Conservation (phyloP, 768 basidiomycete genomes). For the Suillus lakei region DNA sequence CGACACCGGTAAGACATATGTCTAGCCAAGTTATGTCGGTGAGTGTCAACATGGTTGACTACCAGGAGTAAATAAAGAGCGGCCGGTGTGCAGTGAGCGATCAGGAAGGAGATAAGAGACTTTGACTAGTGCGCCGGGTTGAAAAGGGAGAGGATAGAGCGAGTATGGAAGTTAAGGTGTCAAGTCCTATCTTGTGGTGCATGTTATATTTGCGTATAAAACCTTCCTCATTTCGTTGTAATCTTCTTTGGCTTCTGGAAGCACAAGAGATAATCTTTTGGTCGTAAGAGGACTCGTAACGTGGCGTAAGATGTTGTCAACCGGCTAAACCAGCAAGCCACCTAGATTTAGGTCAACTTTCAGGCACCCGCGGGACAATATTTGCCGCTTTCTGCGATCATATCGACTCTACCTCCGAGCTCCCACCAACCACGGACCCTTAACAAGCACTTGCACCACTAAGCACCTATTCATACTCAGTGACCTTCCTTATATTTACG, state of each 20-base stretch:
- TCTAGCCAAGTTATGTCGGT: slow-evolving; percentile 35
- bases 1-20: slow-evolving; percentile 33
- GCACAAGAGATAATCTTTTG: not conserved
- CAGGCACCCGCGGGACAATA: slow-evolving; percentile 4
- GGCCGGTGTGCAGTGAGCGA: not conserved
- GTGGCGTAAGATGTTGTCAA: not conserved
- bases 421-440: not conserved
- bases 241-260: not conserved
- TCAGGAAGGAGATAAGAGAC: not conserved
- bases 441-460: too few species aligned
- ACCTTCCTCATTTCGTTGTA: not conserved
- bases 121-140: too few species aligned
- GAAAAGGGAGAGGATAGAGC: not conserved
- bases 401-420: not conserved
- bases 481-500: too few species aligned
- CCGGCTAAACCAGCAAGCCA: not conserved
- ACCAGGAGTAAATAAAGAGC: not conserved
- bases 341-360: not conserved
- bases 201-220: not conserved
- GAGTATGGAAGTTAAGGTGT: not conserved
- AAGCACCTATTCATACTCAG: too few species aligned
- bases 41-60: slow-evolving; percentile 21
- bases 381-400: not conserved
- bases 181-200: not conserved
- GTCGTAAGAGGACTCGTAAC: not conserved